phyloP scores from a whole-genome alignment of 2,329 filamentous ascomycete genomes.

The Fusarium proliferatum region DNA sequence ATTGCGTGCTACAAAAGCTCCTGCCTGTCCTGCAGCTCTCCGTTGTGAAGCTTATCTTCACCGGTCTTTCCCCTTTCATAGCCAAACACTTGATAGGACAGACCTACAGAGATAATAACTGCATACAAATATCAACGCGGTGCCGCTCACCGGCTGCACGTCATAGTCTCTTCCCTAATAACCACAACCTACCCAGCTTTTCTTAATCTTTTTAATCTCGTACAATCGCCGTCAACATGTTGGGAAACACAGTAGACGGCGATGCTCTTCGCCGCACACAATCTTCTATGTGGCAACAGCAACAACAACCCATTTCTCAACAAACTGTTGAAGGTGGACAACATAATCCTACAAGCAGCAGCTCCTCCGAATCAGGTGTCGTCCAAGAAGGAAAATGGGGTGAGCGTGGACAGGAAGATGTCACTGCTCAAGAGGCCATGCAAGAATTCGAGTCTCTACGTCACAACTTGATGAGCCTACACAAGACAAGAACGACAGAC shows the following conservation, averaged over 20 bases:
- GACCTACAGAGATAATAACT: conserved; percentile 17
- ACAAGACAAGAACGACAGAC: conserved; percentile 50
- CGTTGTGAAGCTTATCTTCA: conserved; percentile 18
- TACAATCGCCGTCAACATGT: conserved; percentile 43
- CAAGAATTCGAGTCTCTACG: conserved; percentile 52
- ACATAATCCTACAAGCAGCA: conserved; percentile 17
- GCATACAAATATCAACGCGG: conserved; percentile 2
- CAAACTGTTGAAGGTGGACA: conserved; percentile 33
- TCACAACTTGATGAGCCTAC: conserved; percentile 50
- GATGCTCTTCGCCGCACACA: conserved; percentile 49
- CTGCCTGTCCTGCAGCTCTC: background rate
- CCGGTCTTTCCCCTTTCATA: conserved; percentile 5
- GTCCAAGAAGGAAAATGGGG: conserved; percentile 48
- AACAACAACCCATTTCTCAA: conserved; percentile 32
- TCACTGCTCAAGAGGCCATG: conserved; percentile 49
- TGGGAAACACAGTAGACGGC: conserved; percentile 47
- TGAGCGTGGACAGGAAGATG: conserved; percentile 50
- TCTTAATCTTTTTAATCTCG: background rate
- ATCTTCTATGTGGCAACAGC: conserved; percentile 39
- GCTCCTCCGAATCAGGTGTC: conserved; percentile 34
- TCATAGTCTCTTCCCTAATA: background rate
- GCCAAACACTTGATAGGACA: conserved; percentile 5
- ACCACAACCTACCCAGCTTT: background rate
- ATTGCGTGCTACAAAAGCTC: conserved; percentile 4
- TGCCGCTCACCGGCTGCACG: background rate